Evolutionary conservation across 169 alveolate genomes (phyloP).

Genomic region (Perkinsus olseni): DNA sequence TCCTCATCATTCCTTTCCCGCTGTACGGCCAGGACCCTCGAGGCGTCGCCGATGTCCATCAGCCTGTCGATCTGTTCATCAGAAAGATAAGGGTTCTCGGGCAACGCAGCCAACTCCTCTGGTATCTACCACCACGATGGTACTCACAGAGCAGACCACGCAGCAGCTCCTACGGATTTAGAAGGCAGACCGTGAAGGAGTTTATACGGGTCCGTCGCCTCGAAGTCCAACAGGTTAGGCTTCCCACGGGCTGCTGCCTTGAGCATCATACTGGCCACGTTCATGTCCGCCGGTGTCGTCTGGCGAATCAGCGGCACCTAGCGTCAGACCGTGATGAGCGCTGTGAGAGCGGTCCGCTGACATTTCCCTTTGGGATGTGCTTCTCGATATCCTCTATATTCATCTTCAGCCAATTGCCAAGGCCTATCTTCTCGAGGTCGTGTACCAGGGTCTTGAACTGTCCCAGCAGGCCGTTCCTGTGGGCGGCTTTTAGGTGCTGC

Average conservation of each 20-base stretch:
- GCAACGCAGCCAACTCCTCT: slow-evolving; percentile 16
- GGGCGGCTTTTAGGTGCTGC: background rate
- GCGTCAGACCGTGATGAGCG: background rate
- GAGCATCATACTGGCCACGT: slow-evolving; percentile 18
- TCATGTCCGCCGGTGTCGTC: slow-evolving; percentile 8
- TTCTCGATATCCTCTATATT: background rate
- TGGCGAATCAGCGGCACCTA: slow-evolving; percentile 11
- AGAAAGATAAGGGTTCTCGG: slow-evolving; percentile 16
- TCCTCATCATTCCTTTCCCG: background rate
- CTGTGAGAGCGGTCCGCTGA: background rate
- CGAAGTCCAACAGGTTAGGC: slow-evolving; percentile 29
- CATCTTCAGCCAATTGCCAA: slow-evolving; percentile 24
- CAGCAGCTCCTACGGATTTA: background rate
- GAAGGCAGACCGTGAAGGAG: slow-evolving; percentile 21
- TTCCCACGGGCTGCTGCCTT: slow-evolving; percentile 29
- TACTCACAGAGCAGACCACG: background rate
- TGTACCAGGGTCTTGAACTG: slow-evolving; percentile 5
- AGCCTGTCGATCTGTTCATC: slow-evolving; percentile 8
- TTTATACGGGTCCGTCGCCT: slow-evolving; percentile 31
- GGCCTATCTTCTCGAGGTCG: slow-evolving; percentile 19
- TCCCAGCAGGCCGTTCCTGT: background rate
- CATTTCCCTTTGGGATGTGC: background rate
- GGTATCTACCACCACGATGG: background rate
- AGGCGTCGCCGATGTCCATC: background rate
- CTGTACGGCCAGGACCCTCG: background rate